Evolutionary conservation across 768 basidiomycete genomes (phyloP).

Genomic region (Steccherinum ochraceum): DNA sequence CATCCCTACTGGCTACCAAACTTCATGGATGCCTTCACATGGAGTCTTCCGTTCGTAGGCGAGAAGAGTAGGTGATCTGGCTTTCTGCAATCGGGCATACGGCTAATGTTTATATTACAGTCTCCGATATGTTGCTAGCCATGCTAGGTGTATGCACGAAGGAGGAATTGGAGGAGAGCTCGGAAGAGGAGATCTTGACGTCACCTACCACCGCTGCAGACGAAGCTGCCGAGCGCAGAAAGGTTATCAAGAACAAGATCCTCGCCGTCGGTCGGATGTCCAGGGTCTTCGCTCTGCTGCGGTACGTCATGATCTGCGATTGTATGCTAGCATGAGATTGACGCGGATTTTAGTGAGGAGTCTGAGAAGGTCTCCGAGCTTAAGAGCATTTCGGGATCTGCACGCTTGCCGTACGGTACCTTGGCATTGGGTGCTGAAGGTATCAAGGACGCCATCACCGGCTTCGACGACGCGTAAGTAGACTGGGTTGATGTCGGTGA

Average conservation of each 20-base stretch:
- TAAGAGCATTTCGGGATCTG: slow-evolving; percentile 80
- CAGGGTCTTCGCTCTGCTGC: slow-evolving; percentile 89
- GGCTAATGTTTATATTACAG: slow-evolving; percentile 32
- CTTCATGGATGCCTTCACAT: slow-evolving; percentile 97
- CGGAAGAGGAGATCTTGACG: slow-evolving; percentile 34
- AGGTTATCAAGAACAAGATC: slow-evolving; percentile 97
- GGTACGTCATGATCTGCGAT: slow-evolving; percentile 44
- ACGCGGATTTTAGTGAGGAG: slow-evolving; percentile 67
- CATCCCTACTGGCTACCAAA: slow-evolving; percentile 96
- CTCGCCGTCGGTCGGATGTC: slow-evolving; percentile 96
- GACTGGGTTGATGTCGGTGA: background rate
- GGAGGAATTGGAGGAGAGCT: slow-evolving; percentile 87
- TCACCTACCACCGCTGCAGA: slow-evolving; percentile 31
- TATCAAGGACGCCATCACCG: slow-evolving; percentile 89
- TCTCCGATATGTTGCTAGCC: slow-evolving; percentile 98
- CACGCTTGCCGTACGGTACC: slow-evolving; percentile 73
- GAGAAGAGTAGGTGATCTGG: slow-evolving; percentile 74
- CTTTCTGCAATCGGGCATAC: background rate
- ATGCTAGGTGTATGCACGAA: slow-evolving; percentile 96
- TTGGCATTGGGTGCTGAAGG: slow-evolving; percentile 88
- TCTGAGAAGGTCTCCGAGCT: slow-evolving; percentile 96
- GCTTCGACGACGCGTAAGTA: slow-evolving; percentile 93
- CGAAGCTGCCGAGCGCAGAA: slow-evolving; percentile 68
- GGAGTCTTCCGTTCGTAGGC: slow-evolving; percentile 96
- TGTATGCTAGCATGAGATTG: background rate